Evolutionary conservation across 768 basidiomycete genomes (phyloP).

Genomic region (Lactarius tabidus): DNA sequence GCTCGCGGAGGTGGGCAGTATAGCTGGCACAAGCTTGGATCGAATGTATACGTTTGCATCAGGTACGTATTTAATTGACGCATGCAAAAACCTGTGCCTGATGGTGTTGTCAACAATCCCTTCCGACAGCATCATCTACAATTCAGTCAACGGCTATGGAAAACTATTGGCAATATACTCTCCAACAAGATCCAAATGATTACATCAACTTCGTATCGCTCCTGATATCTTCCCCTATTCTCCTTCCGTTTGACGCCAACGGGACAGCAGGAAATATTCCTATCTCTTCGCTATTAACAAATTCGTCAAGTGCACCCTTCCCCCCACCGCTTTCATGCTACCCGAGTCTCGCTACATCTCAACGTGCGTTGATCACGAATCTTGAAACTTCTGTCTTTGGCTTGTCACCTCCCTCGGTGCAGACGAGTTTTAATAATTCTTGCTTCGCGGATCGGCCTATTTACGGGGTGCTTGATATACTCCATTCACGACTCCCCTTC

Average conservation of each 20-base stretch:
- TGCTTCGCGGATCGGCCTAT: constrained; percentile 57
- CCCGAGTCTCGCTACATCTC: constrained; percentile 43
- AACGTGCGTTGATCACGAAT: constrained; percentile 41
- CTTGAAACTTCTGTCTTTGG: constrained; percentile 53
- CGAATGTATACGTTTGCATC: constrained; percentile 57
- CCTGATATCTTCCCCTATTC: constrained; percentile 43
- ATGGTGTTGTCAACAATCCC: background rate
- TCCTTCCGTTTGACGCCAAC: constrained; percentile 58
- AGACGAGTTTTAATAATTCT: constrained; percentile 41
- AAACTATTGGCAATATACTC: constrained; percentile 52
- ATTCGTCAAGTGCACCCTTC: constrained; percentile 42
- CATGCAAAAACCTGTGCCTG: background rate
- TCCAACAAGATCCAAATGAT: constrained; percentile 43
- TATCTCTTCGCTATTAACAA: constrained; percentile 41
- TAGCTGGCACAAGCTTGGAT: constrained; percentile 43
- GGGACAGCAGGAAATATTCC: constrained; percentile 30
- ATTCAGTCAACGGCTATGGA: constrained; percentile 46
- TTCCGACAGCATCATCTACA: constrained; percentile 48
- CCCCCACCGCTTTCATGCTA: constrained; percentile 61
- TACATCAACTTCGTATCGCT: constrained; percentile 46
- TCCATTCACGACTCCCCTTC: constrained; percentile 58
- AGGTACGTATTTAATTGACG: constrained; percentile 39
- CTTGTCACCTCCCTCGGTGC: constrained; percentile 34
- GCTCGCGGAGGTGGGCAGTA: constrained; percentile 39
- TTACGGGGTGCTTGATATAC: constrained; percentile 58